Evolutionary conservation across 2,329 filamentous ascomycete species (phyloP).

Genomic region (Ascochyta fabae): DNA sequence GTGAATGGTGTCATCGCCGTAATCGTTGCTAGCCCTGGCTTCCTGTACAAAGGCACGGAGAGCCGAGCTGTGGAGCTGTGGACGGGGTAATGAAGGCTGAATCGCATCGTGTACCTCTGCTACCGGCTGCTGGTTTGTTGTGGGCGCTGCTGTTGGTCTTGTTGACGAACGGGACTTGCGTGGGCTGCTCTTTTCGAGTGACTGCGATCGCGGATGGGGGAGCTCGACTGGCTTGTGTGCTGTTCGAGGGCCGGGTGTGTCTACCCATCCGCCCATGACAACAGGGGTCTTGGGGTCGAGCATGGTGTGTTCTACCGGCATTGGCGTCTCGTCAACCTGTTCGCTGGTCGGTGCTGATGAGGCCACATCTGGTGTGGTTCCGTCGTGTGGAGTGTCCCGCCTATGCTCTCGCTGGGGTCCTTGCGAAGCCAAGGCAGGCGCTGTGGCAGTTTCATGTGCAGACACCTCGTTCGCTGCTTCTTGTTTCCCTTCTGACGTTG

Average conservation of each 20-base stretch:
- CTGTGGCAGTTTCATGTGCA: background rate
- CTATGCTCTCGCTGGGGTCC: constrained; percentile 15
- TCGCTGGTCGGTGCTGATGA: constrained; percentile 8
- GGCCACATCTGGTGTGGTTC: constrained; percentile 7
- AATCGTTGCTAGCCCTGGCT: constrained; percentile 43
- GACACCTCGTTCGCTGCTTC: constrained; percentile 4
- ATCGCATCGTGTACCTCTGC: constrained; percentile 4
- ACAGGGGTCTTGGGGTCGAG: constrained; percentile 51
- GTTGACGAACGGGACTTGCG: constrained; percentile 20
- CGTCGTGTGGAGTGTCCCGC: constrained; percentile 11
- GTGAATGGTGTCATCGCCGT: constrained; percentile 56
- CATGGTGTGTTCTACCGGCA: constrained; percentile 30
- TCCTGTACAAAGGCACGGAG: constrained; percentile 52
- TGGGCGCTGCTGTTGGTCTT: constrained; percentile 7
- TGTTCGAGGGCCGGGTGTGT: constrained; percentile 51
- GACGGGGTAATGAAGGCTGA: constrained; percentile 15
- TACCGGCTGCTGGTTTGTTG: constrained; percentile 4
- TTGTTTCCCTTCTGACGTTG: background rate
- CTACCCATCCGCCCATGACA: constrained; percentile 57
- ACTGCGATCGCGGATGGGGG: constrained; percentile 20
- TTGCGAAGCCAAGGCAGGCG: constrained; percentile 6
- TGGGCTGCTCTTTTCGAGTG: constrained; percentile 27
- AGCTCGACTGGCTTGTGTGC: constrained; percentile 16
- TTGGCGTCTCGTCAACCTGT: constrained; percentile 37
- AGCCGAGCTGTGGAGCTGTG: constrained; percentile 42